Conservation (phyloP, 441 rosid genomes). For the Mallotus repandus region DNA sequence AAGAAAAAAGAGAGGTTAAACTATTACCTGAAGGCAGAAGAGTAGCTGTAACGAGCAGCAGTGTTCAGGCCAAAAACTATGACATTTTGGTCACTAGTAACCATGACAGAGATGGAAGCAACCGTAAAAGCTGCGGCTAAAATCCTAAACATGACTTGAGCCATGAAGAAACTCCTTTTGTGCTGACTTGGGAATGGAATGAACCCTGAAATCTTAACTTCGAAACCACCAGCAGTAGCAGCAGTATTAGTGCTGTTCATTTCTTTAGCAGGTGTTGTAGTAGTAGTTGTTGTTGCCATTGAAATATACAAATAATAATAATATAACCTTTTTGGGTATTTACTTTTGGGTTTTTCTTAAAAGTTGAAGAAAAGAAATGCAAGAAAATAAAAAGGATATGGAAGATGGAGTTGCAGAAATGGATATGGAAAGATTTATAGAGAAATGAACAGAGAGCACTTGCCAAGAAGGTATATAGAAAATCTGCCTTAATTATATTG, state of each 20-base stretch:
- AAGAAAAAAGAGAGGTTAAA: too few relatives aligned
- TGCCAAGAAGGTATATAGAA: background rate
- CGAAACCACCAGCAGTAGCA: background rate
- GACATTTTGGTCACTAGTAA: conserved; percentile 34
- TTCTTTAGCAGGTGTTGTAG: conserved; percentile 8
- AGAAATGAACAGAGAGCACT: background rate
- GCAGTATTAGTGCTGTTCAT: background rate
- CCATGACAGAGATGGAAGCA: conserved; percentile 40
- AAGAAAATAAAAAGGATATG: background rate
- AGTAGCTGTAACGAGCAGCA: conserved; percentile 36
- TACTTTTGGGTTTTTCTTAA: too few relatives aligned
- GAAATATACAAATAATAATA: background rate
- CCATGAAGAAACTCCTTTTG: conserved; percentile 24
- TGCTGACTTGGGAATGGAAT: background rate
- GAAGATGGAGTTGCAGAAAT: background rate
- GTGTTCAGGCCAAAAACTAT: conserved; percentile 26
- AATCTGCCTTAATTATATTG: background rate
- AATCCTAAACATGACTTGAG: conserved; percentile 39
- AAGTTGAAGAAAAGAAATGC: background rate
- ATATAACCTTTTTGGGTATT: too few relatives aligned
- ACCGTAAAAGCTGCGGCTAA: conserved; percentile 40
- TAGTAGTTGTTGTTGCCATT: background rate
- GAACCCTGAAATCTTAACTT: conserved; percentile 13
- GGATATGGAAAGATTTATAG: background rate
- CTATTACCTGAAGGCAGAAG: conserved; percentile 46